Percentiles rank a stretch among this genome's conserved stretches.
phyloP scores from a whole-genome alignment of 2,329 filamentous ascomycete genomes.

The Rutstroemia sydowiana region DNA sequence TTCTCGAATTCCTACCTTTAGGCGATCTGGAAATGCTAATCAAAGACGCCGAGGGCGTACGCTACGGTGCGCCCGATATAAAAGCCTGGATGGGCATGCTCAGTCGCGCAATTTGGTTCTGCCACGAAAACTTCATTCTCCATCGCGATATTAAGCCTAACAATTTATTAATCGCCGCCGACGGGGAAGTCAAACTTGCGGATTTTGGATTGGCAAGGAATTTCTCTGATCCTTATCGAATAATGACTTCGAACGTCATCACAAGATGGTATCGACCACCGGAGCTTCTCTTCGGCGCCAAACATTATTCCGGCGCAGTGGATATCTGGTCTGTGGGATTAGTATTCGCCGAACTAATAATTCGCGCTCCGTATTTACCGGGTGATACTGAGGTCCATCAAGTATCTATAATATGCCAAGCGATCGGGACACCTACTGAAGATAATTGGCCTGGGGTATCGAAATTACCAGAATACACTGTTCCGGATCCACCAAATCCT shows the following conservation, averaged over 20 bases:
- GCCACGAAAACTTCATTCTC: conserved; percentile 86
- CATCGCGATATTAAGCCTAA: conserved; percentile 99
- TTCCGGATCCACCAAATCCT: conserved; percentile 47
- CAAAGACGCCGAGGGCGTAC: conserved; percentile 69
- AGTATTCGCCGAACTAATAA: conserved; percentile 85
- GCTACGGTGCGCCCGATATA: conserved; percentile 82
- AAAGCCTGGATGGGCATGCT: conserved; percentile 99
- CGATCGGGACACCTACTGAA: conserved; percentile 84
- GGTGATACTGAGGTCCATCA: conserved; percentile 83
- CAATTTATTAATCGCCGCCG: conserved; percentile 88
- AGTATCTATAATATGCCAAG: conserved; percentile 73
- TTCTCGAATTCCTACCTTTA: conserved; percentile 88
- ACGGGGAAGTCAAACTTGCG: conserved; percentile 89
- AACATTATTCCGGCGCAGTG: conserved; percentile 82
- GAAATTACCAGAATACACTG: conserved; percentile 71
- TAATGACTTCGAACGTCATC: conserved; percentile 92
- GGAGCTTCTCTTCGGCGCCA: conserved; percentile 84
- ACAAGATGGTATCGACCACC: conserved; percentile 95
- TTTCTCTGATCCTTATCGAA: conserved; percentile 79
- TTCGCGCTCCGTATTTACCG: conserved; percentile 75
- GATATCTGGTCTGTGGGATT: conserved; percentile 92
- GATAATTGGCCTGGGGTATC: conserved; percentile 93
- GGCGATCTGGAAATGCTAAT: conserved; percentile 94
- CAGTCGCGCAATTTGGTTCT: conserved; percentile 88
- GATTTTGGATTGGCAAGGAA: conserved; percentile 92